Conservation (phyloP, 2,329 filamentous ascomycete genomes). For the Epichloe typhina region DNA sequence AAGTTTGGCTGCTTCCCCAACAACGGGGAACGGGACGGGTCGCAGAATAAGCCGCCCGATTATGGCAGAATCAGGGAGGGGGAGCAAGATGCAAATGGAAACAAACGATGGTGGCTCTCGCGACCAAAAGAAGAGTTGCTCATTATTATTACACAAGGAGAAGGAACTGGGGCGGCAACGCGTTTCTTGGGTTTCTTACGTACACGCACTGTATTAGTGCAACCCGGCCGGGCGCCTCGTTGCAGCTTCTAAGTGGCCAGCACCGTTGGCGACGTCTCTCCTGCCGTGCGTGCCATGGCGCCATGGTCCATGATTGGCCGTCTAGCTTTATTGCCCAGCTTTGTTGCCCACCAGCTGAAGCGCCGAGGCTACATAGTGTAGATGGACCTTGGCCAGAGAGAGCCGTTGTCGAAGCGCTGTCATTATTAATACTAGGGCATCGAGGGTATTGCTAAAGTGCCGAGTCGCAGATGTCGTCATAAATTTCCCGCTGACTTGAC, state of each 20-base stretch:
- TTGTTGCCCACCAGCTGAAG: not conserved
- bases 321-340: not conserved
- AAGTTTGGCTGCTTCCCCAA: not conserved
- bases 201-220: too few species aligned
- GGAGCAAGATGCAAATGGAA: not conserved
- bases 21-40: conserved; percentile 1
- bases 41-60: conserved; percentile 11
- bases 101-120: not conserved
- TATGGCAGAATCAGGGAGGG: too few species aligned
- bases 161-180: conserved; percentile 2
- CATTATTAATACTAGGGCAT: too few species aligned
- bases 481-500: not conserved
- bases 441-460: too few species aligned
- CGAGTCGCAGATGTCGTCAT: too few species aligned
- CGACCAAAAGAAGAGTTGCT: not conserved
- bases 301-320: conserved; percentile 1
- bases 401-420: not conserved
- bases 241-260: conserved; percentile 1
- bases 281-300: not conserved
- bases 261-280: not conserved
- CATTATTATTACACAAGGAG: not conserved
- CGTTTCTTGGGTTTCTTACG: not conserved
- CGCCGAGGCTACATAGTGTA: conserved; percentile 2
- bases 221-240: not conserved
- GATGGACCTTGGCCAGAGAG: not conserved